These are phyloP conservation scores for Cardamine occulta DNA, from an alignment of 345 rosid genomes.

Conservation along the genomic window DNA sequence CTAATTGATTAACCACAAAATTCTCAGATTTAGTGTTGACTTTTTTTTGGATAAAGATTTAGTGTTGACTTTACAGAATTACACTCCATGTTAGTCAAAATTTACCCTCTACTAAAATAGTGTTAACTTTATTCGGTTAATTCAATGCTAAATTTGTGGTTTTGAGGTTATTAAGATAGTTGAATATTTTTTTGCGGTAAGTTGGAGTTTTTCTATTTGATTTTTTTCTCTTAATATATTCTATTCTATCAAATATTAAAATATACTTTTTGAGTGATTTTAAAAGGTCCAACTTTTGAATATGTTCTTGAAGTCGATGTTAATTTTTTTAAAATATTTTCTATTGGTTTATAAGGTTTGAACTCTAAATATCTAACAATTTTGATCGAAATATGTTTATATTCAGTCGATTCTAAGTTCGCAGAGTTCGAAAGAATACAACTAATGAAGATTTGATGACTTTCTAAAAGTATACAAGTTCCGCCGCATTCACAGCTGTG, in stretches of 20 bases:
- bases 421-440: conserved; percentile 34
- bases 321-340: background rate
- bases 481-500: background rate
- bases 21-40: background rate
- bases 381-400: background rate
- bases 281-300: background rate
- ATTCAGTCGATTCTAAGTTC: conserved; percentile 38
- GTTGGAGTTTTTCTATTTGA: background rate
- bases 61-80: background rate
- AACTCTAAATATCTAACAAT: conserved; percentile 11
- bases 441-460: conserved; percentile 18
- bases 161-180: background rate
- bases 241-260: background rate
- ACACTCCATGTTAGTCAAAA: background rate
- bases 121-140: background rate
- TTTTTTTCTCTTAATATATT: background rate
- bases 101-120: background rate
- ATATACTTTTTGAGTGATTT: background rate
- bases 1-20: background rate
- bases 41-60: background rate
- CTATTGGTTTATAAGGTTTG: background rate
- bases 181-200: background rate
- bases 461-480: background rate
- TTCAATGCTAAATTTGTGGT: background rate
- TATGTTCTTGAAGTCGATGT: background rate